These are phyloP conservation scores for Triticum timopheevii DNA, from an alignment of 176 grass and related monocot genomes.

Conservation along the genomic window DNA sequence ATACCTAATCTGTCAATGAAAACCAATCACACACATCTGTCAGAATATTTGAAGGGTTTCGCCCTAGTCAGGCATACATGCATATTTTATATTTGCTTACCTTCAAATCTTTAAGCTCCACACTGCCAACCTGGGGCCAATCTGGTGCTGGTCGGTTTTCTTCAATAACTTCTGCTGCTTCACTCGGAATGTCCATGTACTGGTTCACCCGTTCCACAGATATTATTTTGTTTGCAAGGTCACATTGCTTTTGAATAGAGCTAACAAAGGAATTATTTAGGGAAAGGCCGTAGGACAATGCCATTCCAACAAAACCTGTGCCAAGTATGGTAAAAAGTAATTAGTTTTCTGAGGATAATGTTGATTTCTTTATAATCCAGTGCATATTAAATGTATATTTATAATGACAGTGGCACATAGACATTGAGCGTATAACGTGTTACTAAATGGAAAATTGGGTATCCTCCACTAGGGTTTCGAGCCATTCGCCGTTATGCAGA, in stretches of 20 bases:
- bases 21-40: conserved; percentile 13
- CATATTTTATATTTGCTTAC: conserved; percentile 33
- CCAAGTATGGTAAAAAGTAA: not conserved
- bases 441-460: not conserved
- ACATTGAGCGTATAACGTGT: not conserved
- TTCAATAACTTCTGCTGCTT: conserved; percentile 70
- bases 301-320: conserved; percentile 94
- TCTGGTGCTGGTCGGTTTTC: conserved; percentile 52
- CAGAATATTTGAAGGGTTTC: not conserved
- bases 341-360: conserved; percentile 13
- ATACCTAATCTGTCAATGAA: conserved; percentile 76
- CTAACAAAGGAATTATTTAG: conserved; percentile 70
- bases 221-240: conserved; percentile 77
- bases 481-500: not conserved
- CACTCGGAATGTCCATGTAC: conserved; percentile 80
- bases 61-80: not conserved
- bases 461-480: not conserved
- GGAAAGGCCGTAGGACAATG: conserved; percentile 89
- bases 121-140: conserved; percentile 73
- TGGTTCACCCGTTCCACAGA: conserved; percentile 92
- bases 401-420: not conserved
- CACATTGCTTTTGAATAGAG: conserved; percentile 91
- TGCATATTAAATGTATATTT: not conserved
- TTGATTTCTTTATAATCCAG: not conserved
- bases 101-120: conserved; percentile 81